Conservation (phyloP, 495 filamentous ascomycete genomes). For the Staphylotrichum tortipilum region DNA sequence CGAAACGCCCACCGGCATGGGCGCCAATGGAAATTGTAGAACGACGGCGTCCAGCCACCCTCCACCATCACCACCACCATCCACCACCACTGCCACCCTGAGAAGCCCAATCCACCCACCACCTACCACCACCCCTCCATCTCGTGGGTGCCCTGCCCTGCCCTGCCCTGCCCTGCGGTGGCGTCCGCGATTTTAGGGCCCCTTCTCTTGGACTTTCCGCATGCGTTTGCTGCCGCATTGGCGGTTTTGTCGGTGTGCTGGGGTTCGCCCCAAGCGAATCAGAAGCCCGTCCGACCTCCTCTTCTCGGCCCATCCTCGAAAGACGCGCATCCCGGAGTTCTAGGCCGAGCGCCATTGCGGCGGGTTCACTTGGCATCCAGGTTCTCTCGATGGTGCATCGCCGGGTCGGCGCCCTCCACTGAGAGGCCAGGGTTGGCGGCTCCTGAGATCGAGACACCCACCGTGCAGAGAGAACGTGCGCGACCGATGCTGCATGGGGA, state of each 20-base stretch:
- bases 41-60: background rate
- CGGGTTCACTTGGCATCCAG: background rate
- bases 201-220: conserved; percentile 1
- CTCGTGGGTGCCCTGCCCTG: background rate
- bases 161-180: background rate
- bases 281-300: background rate
- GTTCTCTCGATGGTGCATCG: background rate
- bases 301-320: background rate
- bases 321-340: background rate
- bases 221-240: background rate
- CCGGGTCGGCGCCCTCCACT: background rate
- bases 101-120: too few relatives aligned
- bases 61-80: too few relatives aligned
- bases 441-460: background rate
- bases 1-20: background rate
- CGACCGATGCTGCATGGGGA: too few relatives aligned
- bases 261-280: background rate
- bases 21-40: background rate
- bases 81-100: too few relatives aligned
- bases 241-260: background rate
- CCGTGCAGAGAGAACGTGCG: too few relatives aligned
- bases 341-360: background rate
- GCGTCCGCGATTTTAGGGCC: background rate
- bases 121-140: too few relatives aligned
- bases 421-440: background rate